phyloP scores from a whole-genome alignment of 148 eudicot species.

The Cornus suecica region DNA sequence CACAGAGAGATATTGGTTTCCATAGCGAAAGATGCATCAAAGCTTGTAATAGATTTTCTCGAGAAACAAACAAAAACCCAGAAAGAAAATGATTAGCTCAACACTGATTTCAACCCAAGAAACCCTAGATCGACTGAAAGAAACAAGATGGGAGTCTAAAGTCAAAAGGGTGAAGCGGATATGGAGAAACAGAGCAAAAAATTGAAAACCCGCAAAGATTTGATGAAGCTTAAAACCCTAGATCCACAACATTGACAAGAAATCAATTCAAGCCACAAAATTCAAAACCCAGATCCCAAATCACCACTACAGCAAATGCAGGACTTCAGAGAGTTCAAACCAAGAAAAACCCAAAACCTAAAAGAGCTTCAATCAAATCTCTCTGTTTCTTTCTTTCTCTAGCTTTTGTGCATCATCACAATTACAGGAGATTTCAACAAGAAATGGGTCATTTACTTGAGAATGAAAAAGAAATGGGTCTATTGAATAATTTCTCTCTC shows the following conservation, averaged over 20 bases:
- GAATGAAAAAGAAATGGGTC: conserved; percentile 16
- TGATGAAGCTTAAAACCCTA: not conserved
- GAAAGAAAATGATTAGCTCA: conserved; percentile 15
- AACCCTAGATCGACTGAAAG: conserved; percentile 23
- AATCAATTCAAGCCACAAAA: conserved; percentile 2
- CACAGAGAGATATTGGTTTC: conserved; percentile 91
- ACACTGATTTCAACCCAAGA: conserved; percentile 6
- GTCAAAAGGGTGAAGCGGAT: not conserved
- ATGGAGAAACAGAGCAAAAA: not conserved
- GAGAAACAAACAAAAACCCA: not conserved
- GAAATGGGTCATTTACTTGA: conserved; percentile 38
- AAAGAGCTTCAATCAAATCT: not conserved
- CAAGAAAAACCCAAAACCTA: not conserved
- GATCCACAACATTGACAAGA: not conserved
- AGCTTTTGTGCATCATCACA: conserved; percentile 20
- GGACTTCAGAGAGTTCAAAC: not conserved
- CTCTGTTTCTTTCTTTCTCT: conserved; percentile 18
- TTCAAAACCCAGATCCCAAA: conserved; percentile 23
- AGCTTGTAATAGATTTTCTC: conserved; percentile 26
- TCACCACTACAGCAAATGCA: not conserved
- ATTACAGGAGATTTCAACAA: conserved; percentile 22
- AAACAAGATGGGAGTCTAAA: conserved; percentile 5
- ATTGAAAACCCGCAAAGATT: conserved; percentile 1
- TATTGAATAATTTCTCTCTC: conserved; percentile 5
- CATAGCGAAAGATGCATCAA: conserved; percentile 94